Evolutionary conservation across 2,329 filamentous ascomycete species (phyloP), one percentile per base, ranked within the genome.

Genomic region (Chrysoporthe austroafricana): DNA sequence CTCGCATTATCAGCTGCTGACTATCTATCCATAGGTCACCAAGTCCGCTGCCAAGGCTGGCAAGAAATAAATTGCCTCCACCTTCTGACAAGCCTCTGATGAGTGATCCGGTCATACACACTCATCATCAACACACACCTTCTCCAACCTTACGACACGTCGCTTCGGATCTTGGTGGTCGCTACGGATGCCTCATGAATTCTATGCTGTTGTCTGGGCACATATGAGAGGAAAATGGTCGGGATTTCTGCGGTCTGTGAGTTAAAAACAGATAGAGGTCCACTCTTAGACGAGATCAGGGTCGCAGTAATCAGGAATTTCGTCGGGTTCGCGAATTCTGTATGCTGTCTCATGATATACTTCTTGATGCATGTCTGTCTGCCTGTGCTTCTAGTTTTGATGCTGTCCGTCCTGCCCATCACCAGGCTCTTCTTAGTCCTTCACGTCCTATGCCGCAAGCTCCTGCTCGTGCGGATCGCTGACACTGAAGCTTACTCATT

Each of bases 1-100:
- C 36, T 13, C 26, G 11, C 8, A 72, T 80, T 78, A 76, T 80
- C 56, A 42, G 18, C 21, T 42, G 42, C 70, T 71, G 18, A 72
- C 68, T 4, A 32, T 26, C 46, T 32, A 42, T n/a, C 59, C n/a
- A 3, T 32, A 73, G 61, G 86, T 88, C 77, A 88, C 86, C 84
- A 89, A 89, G 86, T 88, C 86, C 76, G 89, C 90, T 80, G 88
- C 88, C 82, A 91, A 91, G 88, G 88, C 88, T 79, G 79, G 80
- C 81, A 91, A 91, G 89, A 91, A 91, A 85, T 91, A 91, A 90
- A 78, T 71, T 70, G 71, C 70, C 72, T 67, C 69, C 62, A 48
- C 59, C 50, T 63, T 46, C 54, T 68, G 65, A 61, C 57, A 62
- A 62, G 21, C 44, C 61, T 65, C 21, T 64, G 69, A 70, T 34